phyloP scores from a whole-genome alignment of 2,329 filamentous ascomycete genomes.

The Trichoderma lentiforme region DNA sequence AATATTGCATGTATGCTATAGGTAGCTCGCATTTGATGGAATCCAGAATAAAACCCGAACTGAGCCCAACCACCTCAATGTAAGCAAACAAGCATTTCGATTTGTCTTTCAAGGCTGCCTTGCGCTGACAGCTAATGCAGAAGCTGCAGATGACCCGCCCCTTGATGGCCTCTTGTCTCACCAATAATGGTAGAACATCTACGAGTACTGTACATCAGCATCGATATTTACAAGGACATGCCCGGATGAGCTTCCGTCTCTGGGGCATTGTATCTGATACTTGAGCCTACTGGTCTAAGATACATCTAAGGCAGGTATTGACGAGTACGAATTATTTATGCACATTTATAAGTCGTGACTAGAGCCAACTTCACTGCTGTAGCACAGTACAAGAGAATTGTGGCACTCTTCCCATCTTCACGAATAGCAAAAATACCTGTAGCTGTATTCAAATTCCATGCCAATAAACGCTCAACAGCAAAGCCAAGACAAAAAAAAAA shows the following conservation, averaged over 20 bases:
- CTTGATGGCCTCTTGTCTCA: background rate
- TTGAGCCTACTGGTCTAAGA: background rate
- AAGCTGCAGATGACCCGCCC: background rate
- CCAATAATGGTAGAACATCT: background rate
- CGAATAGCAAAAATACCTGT: background rate
- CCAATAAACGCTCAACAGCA: background rate
- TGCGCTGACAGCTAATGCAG: conserved; percentile 10
- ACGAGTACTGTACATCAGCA: background rate
- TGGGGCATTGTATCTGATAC: background rate
- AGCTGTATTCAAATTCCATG: background rate
- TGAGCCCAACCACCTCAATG: background rate
- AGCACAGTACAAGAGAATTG: background rate
- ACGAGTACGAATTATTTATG: no score
- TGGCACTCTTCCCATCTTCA: background rate
- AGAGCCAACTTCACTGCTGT: background rate
- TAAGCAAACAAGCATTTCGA: background rate
- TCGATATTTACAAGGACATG: background rate
- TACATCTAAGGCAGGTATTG: background rate
- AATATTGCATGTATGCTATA: background rate
- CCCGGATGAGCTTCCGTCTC: background rate
- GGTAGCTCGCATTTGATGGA: background rate
- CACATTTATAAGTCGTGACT: background rate
- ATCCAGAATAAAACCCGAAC: background rate
- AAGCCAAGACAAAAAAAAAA: background rate
- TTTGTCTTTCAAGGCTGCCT: conserved; percentile 1